Base-by-base conservation (phyloP, 805 yeast species). In the Myxozyma neotropica region DNA sequence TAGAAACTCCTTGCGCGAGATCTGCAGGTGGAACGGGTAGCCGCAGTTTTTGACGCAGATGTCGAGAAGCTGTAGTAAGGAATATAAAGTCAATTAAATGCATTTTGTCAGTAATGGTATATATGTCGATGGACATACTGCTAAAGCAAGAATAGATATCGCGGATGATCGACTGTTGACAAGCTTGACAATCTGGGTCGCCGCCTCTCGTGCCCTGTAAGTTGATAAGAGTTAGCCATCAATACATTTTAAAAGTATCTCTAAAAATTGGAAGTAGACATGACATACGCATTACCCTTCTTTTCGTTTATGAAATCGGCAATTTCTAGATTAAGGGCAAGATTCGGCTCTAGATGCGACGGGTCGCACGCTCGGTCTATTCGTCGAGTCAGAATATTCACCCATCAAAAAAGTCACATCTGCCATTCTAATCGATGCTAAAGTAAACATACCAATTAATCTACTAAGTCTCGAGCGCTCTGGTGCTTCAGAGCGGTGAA, bases 21-120 rank as follows among this genome's bases (percentile, higher is more conserved):
- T 89, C 75, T 94, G 99, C 49, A 94, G 79, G 67, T 94, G 99
- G 75, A 94, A 84, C 6, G 99, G 97, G 73, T 93, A 94, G 4
- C 98, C 99, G 77, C 99, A 94, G 77, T 94, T 94, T 76, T 94
- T 94, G 54, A 94, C 99, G 67, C 94, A 78, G 55, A 89, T 89
- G 71, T 94, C 99, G 62, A 94, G 80, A 52, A 83, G 70, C 67
- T 38, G 70, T 21, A 24, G 12, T 7, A n/a, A 38, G 38, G n/a
- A 13, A 35, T 17, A 23, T 6, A 13, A 43, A 7, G 35, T 19
- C 13, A 15, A 35, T 44, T 24, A 44, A 13, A 10, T 17, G 7
- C 43, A 31, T 31, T 13, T 31, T 31, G 17, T 29, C 51, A 48
- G 35, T 48, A n/a, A 35, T 24, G 8, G 35, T 33, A 44, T 7